A percentile compares a stretch with the other conserved stretches of the same genome.
Evolutionary conservation across 768 basidiomycete genomes (phyloP).

Genomic region (Tephrocybe sp.): DNA sequence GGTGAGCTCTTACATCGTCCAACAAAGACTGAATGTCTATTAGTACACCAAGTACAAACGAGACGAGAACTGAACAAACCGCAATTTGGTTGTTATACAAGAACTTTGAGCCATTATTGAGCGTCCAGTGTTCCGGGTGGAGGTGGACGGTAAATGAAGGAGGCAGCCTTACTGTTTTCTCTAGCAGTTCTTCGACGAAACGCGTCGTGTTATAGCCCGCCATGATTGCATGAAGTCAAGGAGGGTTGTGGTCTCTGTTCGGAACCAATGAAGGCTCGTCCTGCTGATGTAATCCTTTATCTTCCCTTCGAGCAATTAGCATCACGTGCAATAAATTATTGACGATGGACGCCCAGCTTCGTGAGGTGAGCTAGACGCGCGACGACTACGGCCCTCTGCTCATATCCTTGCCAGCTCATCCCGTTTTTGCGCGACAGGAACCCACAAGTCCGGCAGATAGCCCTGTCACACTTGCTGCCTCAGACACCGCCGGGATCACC

Average conservation of each 20-base stretch:
- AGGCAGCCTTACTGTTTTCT: conserved; percentile 49
- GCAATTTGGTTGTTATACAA: conserved; percentile 78
- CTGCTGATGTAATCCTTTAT: conserved; percentile 19
- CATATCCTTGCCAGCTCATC: conserved; percentile 52
- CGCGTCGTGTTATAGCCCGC: conserved; percentile 74
- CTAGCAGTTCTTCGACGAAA: conserved; percentile 57
- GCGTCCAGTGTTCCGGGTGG: conserved; percentile 76
- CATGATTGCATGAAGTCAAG: conserved; percentile 40
- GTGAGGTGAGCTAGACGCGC: conserved; percentile 34
- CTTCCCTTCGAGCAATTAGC: conserved; percentile 12
- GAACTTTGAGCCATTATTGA: conserved; percentile 81
- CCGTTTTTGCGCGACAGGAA: conserved; percentile 85
- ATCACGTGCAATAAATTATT: conserved; percentile 31
- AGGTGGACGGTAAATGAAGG: conserved; percentile 81
- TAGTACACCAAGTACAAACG: conserved; percentile 2
- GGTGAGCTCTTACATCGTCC: conserved; percentile 78
- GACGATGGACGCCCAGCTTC: conserved; percentile 44
- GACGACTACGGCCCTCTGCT: conserved; percentile 1
- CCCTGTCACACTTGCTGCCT: conserved; percentile 77
- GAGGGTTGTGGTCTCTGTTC: not conserved
- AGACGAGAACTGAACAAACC: conserved; percentile 27
- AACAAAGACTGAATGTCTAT: conserved; percentile 57
- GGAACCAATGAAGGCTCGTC: conserved; percentile 13
- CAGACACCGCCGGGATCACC: conserved; percentile 74
- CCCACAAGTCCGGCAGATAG: conserved; percentile 83